Percentiles rank a stretch among this genome's conserved stretches.
phyloP scores from a whole-genome alignment of 768 basidiomycete genomes.

The Trametopsis cervina region DNA sequence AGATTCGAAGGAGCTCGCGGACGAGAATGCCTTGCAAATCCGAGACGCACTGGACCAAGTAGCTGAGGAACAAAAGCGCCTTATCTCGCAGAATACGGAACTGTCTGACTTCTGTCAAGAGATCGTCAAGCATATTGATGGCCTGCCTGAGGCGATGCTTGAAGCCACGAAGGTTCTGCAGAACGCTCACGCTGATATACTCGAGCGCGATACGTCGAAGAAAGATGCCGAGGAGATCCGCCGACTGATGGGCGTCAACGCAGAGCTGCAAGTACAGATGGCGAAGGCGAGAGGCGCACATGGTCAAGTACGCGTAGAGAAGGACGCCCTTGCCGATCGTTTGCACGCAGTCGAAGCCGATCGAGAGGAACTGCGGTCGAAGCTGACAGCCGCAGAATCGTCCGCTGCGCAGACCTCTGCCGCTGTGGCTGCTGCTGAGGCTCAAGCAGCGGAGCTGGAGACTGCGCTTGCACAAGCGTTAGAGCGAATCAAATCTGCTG shows the following conservation, averaged over 20 bases:
- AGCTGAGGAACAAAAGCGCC: conserved; percentile 40
- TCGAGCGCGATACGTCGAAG: conserved; percentile 48
- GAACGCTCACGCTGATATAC: conserved; percentile 54
- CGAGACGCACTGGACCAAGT: conserved; percentile 45
- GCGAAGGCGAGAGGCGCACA: conserved; percentile 72
- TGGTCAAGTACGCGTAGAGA: conserved; percentile 77
- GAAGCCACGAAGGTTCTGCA: conserved; percentile 49
- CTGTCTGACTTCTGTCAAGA: conserved; percentile 45
- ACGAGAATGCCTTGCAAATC: conserved; percentile 32
- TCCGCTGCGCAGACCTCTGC: conserved; percentile 34
- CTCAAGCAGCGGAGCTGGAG: conserved; percentile 55
- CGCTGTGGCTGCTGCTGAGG: conserved; percentile 41
- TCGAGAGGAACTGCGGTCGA: conserved; percentile 50
- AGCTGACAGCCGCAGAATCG: conserved; percentile 49
- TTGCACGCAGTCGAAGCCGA: conserved; percentile 54
- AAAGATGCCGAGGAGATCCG: conserved; percentile 68
- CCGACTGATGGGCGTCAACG: conserved; percentile 42
- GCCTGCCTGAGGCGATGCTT: conserved; percentile 54
- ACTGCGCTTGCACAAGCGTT: conserved; percentile 69
- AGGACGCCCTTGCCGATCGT: conserved; percentile 64
- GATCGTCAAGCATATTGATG: conserved; percentile 44
- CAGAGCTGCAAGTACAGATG: conserved; percentile 65
- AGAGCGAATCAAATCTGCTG: conserved; percentile 64
- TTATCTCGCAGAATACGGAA: conserved; percentile 41
- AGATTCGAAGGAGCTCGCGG: conserved; percentile 14